Base-by-base conservation (phyloP, 2,329 filamentous ascomycete genomes). In the Fusarium austroafricanum region DNA sequence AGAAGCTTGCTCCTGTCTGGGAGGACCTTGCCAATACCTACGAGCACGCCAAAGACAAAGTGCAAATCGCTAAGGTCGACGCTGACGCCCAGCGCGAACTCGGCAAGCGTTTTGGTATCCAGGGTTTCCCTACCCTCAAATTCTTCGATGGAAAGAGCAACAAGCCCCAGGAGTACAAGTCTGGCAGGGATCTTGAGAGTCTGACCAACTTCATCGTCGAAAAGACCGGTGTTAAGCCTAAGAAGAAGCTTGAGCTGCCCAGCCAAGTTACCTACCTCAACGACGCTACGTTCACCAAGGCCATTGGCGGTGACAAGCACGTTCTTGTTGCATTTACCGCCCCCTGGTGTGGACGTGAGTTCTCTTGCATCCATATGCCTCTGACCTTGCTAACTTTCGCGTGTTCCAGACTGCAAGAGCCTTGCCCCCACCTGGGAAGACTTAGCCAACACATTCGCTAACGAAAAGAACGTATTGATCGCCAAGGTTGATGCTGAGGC, bases 331-430 rank as follows among this genome's bases (percentile, higher is more conserved):
- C 96, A 44, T 99, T 99, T 81, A 99, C 96, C 73, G 95, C 96
- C 53, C 94, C 96, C 53, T 98, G 95, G 96, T 99, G 96, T 82
- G 95, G 95, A 80, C 95, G 96, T 98, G 88, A 82, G 94, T 92
- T 28, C 18, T 10, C 18, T 12, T 35, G 9, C 23, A 26, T 39
- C 20, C n/a, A 47, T 10, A 18, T 11, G 6, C 28, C 18, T 18
- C 33, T 21, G 42, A 52, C 46, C 53, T 45, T n/a, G 28, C 63
- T 71, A 50, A 65, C 18, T 42, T 23, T 52, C 29, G 55, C 37
- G 15, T 77, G 12, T 33, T 35, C 29, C 18, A 97, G 96, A 99
- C 88, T 99, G 96, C 92, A 99, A 99, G 86, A 90, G 76, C 75
- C 90, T 99, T 67, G 94, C 94, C 47, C 96, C 96, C 43, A 87